phyloP scores from a whole-genome alignment of 2,329 filamentous ascomycete genomes.

The Trichoderma sp. region DNA sequence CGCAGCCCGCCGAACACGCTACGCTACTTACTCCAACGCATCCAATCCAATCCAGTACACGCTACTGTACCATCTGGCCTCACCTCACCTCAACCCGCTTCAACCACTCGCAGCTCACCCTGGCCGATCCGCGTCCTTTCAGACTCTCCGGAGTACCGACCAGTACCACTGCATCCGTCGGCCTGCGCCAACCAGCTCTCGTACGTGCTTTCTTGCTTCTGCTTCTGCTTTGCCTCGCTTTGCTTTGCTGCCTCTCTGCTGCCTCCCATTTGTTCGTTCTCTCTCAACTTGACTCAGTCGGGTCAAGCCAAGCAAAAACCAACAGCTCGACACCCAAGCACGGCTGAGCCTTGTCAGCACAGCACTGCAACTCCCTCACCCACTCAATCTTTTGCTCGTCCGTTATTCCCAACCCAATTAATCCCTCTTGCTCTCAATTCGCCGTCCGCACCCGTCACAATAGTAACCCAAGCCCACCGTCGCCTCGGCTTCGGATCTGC shows the following conservation, averaged over 20 bases:
- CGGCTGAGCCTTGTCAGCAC: slow-evolving; percentile 14
- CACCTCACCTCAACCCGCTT: not conserved
- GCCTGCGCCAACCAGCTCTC: slow-evolving; percentile 14
- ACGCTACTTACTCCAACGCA: not conserved
- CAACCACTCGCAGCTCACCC: slow-evolving; percentile 6
- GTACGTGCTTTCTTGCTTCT: not conserved
- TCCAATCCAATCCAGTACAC: not conserved
- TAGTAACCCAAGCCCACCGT: slow-evolving; percentile 17
- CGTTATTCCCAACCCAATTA: slow-evolving; percentile 13
- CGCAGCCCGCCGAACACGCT: not conserved
- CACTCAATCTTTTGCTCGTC: not conserved
- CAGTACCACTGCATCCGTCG: slow-evolving; percentile 15
- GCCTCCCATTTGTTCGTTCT: not conserved
- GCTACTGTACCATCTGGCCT: not conserved
- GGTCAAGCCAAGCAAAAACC: not conserved
- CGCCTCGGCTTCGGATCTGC: slow-evolving; percentile 17
- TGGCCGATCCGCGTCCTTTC: slow-evolving; percentile 10
- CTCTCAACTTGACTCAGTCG: not conserved
- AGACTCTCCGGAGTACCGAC: slow-evolving; percentile 8
- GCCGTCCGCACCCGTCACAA: slow-evolving; percentile 15
- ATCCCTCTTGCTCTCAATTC: slow-evolving; percentile 17
- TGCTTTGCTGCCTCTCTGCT: not conserved
- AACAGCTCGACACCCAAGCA: not conserved
- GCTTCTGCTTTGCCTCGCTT: not conserved
- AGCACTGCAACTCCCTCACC: not conserved